These are phyloP conservation scores for Microdochium trichocladiopsis DNA, from an alignment of 2,329 filamentous ascomycete species.

Conservation along the genomic window DNA sequence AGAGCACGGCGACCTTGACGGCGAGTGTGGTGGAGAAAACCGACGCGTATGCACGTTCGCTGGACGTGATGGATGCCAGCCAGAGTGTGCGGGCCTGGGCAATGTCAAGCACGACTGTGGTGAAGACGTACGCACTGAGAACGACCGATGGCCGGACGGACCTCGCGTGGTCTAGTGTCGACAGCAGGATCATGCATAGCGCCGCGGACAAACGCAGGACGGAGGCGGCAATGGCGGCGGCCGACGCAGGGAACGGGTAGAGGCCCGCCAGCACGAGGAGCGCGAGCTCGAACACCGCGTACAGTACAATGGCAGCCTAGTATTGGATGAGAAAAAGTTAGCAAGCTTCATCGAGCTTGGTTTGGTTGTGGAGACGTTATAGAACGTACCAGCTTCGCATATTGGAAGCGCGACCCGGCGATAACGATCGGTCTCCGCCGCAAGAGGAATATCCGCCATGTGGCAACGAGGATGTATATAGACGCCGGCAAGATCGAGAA, in stretches of 20 bases:
- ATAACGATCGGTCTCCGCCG: slow-evolving; percentile 23
- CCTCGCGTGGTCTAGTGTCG: slow-evolving; percentile 10
- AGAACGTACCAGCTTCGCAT: slow-evolving; percentile 21
- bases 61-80: slow-evolving; percentile 6
- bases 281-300: slow-evolving; percentile 9
- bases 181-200: slow-evolving; percentile 9
- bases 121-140: slow-evolving; percentile 30
- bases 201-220: slow-evolving; percentile 8
- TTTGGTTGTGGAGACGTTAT: neutral
- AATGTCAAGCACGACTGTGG: slow-evolving; percentile 35
- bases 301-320: slow-evolving; percentile 9
- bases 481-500: slow-evolving; percentile 34
- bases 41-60: slow-evolving; percentile 4
- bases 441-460: slow-evolving; percentile 24
- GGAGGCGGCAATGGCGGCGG: slow-evolving; percentile 6
- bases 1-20: slow-evolving; percentile 10
- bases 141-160: slow-evolving; percentile 33
- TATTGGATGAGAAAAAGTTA: neutral
- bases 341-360: neutral
- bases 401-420: slow-evolving; percentile 22
- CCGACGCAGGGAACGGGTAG: slow-evolving; percentile 2
- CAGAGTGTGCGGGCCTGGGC: slow-evolving; percentile 27
- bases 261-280: slow-evolving; percentile 4
- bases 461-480: slow-evolving; percentile 27
- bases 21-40: slow-evolving; percentile 9